These are phyloP conservation scores for Geranium brycei DNA, from an alignment of 345 rosid genomes.

Conservation along the genomic window DNA sequence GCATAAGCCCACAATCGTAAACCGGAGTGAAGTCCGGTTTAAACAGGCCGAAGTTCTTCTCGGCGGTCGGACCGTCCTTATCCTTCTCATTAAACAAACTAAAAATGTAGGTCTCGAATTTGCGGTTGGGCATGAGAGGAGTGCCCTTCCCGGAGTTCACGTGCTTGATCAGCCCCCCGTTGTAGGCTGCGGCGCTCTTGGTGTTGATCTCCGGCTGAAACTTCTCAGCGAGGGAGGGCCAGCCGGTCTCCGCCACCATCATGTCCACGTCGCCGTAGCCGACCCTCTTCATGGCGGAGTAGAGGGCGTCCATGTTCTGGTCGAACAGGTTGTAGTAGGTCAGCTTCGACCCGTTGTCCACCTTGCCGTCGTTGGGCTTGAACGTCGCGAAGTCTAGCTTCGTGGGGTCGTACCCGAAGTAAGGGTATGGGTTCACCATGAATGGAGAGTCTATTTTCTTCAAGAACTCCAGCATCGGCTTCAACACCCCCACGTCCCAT, in stretches of 20 bases:
- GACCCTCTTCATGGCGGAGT: constrained; percentile 13
- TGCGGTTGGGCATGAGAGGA: constrained; percentile 16
- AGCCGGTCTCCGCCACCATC: constrained; percentile 18
- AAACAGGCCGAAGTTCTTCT: constrained; percentile 15
- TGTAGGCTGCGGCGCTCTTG: constrained; percentile 10
- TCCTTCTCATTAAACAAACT: not conserved
- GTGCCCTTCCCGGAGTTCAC: constrained; percentile 6
- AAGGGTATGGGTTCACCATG: not conserved
- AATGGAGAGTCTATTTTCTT: not conserved
- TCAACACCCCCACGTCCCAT: not conserved
- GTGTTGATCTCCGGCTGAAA: constrained; percentile 8
- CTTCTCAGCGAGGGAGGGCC: constrained; percentile 16
- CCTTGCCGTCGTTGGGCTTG: constrained; percentile 6
- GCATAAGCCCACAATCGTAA: constrained; percentile 12
- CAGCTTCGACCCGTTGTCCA: constrained; percentile 6
- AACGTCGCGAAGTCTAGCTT: not conserved
- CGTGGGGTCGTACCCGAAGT: not conserved
- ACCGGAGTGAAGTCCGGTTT: constrained; percentile 15
- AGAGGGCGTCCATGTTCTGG: constrained; percentile 15
- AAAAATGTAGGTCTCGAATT: constrained; percentile 13
- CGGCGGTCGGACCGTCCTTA: constrained; percentile 14
- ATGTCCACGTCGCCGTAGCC: constrained; percentile 15
- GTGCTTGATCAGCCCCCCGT: constrained; percentile 9
- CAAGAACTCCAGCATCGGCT: not conserved
- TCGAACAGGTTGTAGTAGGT: constrained; percentile 15